These are phyloP conservation scores for Verticillium zaregamsianum DNA, from an alignment of 2,329 filamentous ascomycete species.

Conservation along the genomic window DNA sequence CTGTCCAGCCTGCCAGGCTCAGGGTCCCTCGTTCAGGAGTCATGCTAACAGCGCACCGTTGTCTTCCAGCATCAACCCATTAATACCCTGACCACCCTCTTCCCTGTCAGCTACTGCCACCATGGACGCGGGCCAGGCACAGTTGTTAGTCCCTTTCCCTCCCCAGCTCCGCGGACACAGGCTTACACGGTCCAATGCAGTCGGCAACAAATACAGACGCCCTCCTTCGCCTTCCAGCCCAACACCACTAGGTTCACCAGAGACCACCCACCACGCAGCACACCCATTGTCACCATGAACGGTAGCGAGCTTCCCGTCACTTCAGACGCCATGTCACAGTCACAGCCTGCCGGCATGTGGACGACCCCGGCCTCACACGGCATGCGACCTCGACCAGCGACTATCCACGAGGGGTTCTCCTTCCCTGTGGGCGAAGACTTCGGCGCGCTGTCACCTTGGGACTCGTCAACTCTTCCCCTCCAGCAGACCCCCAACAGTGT, in stretches of 20 bases:
- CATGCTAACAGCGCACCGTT: slow-evolving; percentile 32
- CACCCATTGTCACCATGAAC: slow-evolving; percentile 45
- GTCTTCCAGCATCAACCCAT: slow-evolving; percentile 27
- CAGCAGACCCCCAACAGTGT: slow-evolving; percentile 47
- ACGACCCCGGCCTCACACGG: slow-evolving; percentile 49
- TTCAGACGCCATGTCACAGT: slow-evolving; percentile 27
- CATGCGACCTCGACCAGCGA: slow-evolving; percentile 49
- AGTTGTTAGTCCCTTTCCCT: slow-evolving; percentile 41
- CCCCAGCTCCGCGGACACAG: slow-evolving; percentile 15
- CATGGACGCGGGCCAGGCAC: slow-evolving; percentile 49
- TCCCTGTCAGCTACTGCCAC: slow-evolving; percentile 25
- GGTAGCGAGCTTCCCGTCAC: slow-evolving; percentile 43
- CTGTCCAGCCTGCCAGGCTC: slow-evolving; percentile 22
- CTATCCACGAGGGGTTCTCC: slow-evolving; percentile 58
- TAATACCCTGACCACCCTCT: slow-evolving; percentile 32
- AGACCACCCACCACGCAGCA: slow-evolving; percentile 38
- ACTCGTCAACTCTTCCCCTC: slow-evolving; percentile 48
- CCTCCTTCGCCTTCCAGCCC: slow-evolving; percentile 42
- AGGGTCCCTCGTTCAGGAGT: slow-evolving; percentile 21
- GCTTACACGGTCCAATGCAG: slow-evolving; percentile 36
- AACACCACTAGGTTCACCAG: slow-evolving; percentile 37
- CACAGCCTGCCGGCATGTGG: slow-evolving; percentile 40
- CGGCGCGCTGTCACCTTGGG: slow-evolving; percentile 51
- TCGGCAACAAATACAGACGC: slow-evolving; percentile 43
- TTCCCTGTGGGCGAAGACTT: slow-evolving; percentile 54